Evolutionary conservation across 371 early-diverging fungal species (phyloP).

Genomic region (Encephalitozoon hellem): DNA sequence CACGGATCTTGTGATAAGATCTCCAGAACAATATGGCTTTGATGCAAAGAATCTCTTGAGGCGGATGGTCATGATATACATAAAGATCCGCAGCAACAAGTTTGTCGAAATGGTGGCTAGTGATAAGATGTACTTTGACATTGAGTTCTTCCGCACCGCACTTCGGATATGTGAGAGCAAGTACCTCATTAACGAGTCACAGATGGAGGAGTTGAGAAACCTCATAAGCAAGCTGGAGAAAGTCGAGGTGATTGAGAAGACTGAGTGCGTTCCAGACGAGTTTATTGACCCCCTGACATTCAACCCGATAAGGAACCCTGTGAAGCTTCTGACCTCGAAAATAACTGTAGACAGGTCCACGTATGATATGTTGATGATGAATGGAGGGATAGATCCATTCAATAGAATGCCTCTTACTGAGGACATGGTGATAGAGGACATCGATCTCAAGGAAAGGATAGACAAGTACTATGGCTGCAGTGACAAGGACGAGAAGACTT

Average conservation of each 20-base stretch:
- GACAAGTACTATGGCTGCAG: slow-evolving; percentile 11
- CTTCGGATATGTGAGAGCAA: slow-evolving; percentile 48
- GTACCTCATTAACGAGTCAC: slow-evolving; percentile 55
- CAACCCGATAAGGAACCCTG: slow-evolving; percentile 86
- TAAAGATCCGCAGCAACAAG: slow-evolving; percentile 64
- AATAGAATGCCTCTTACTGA: slow-evolving; percentile 74
- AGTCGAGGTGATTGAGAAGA: slow-evolving; percentile 60
- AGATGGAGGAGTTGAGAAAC: slow-evolving; percentile 63
- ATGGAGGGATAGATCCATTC: slow-evolving; percentile 85
- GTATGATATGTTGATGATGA: slow-evolving; percentile 79
- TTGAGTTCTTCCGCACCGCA: slow-evolving; percentile 48
- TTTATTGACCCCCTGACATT: slow-evolving; percentile 77
- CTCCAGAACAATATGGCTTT: slow-evolving; percentile 75
- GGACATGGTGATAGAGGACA: slow-evolving; percentile 68
- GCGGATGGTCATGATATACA: slow-evolving; percentile 73
- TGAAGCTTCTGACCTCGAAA: slow-evolving; percentile 75
- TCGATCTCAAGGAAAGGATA: slow-evolving; percentile 50
- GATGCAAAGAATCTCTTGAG: slow-evolving; percentile 73
- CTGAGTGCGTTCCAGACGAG: slow-evolving; percentile 67
- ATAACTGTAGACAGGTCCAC: slow-evolving; percentile 78
- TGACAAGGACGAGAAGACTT: not conserved
- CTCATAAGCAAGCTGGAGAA: slow-evolving; percentile 66
- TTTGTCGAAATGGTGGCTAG: slow-evolving; percentile 66
- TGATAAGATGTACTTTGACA: slow-evolving; percentile 65
- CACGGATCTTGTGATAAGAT: slow-evolving; percentile 73